A percentile compares a stretch with the other conserved stretches of the same genome.
These are phyloP conservation scores for Aegilops tauschii DNA, from an alignment of 176 grass and related monocot genomes.

Conservation along the genomic window DNA sequence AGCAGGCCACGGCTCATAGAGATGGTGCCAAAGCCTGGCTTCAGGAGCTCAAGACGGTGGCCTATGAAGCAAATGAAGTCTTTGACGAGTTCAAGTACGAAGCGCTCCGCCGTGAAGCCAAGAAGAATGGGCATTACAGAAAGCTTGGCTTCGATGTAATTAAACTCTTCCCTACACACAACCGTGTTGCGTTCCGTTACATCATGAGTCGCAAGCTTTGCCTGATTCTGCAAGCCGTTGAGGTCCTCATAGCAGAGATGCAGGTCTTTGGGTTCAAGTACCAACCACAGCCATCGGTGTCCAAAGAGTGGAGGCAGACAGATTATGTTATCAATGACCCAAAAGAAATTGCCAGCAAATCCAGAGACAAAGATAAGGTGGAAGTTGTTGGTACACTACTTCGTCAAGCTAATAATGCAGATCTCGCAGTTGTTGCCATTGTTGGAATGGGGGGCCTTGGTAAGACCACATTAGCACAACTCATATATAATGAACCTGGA, in stretches of 20 bases:
- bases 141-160: no score
- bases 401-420: no score
- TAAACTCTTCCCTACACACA: not conserved
- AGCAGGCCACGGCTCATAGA: not conserved
- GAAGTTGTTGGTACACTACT: fast-evolving
- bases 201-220: not conserved
- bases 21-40: no score
- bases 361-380: no score
- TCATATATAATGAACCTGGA: not conserved
- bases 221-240: not conserved
- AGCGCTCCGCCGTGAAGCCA: no score
- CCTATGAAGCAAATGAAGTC: no score
- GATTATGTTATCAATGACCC: not conserved
- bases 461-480: no score
- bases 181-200: not conserved
- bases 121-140: no score
- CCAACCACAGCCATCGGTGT: not conserved
- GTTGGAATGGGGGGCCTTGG: no score
- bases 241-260: not conserved
- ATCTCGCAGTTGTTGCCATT: fast-evolving
- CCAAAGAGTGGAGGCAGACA: not conserved
- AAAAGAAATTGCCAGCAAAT: no score
- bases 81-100: no score
- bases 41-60: no score
- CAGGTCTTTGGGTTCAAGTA: not conserved